Evolutionary conservation across 208 protist species (phyloP).

Genomic region (Acanthamoeba healyi): DNA sequence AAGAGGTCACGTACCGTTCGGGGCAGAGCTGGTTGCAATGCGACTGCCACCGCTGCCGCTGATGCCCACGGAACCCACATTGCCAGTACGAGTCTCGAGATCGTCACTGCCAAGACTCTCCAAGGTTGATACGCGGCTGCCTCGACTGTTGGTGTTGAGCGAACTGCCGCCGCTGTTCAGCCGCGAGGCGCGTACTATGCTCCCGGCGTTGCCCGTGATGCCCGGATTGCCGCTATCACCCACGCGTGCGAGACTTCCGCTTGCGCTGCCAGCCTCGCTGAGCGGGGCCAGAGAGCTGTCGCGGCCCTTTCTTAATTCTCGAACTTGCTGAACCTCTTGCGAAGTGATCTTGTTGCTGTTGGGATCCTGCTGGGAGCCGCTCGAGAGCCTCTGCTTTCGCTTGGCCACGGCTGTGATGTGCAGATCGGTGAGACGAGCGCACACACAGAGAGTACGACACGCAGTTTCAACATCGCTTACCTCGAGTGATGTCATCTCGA

Average conservation of each 20-base stretch:
- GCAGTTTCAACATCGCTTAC: background rate
- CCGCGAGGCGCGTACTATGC: background rate
- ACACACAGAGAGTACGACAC: too few relatives aligned
- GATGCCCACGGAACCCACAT: conserved; percentile 17
- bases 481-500: conserved; percentile 59
- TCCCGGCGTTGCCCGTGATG: background rate
- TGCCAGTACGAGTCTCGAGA: background rate
- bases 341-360: conserved; percentile 64
- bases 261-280: background rate
- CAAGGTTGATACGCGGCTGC: conserved; percentile 10
- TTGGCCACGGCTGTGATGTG: conserved; percentile 44
- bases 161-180: background rate
- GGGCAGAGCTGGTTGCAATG: background rate
- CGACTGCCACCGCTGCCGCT: background rate
- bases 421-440: background rate
- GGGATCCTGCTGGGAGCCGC: conserved; percentile 3
- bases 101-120: background rate
- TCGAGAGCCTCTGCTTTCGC: conserved; percentile 58
- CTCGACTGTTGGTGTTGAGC: background rate
- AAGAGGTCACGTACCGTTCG: background rate
- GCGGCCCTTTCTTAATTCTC: background rate
- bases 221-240: background rate
- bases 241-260: background rate
- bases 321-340: background rate
- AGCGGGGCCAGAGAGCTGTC: background rate